Percentiles rank a stretch among this genome's conserved stretches.
Evolutionary conservation across 176 grass and related monocot species (phyloP).

Genomic region (Cymbopogon citratus): DNA sequence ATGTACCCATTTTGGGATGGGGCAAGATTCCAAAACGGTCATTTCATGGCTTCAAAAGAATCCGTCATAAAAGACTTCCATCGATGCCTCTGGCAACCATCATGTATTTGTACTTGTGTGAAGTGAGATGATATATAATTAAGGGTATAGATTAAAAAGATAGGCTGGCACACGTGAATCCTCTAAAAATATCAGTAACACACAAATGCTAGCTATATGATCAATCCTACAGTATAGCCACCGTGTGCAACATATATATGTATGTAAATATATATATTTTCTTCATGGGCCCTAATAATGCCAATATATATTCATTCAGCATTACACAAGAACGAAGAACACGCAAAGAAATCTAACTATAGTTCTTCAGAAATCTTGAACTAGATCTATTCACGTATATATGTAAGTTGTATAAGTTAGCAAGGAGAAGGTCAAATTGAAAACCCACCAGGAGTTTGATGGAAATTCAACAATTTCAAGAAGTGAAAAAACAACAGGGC

Average conservation of each 20-base stretch:
- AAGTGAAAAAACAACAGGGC: background rate
- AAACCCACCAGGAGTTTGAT: background rate
- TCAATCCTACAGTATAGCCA: background rate
- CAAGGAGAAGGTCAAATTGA: background rate
- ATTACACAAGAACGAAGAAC: background rate
- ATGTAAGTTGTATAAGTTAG: background rate
- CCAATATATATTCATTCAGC: background rate
- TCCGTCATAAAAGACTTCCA: slow-evolving; percentile 31
- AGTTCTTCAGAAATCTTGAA: background rate
- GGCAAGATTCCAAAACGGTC: slow-evolving; percentile 43
- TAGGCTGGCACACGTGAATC: slow-evolving; percentile 30
- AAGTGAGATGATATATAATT: slow-evolving; percentile 32
- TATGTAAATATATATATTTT: background rate
- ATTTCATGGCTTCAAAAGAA: slow-evolving; percentile 44
- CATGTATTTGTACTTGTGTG: slow-evolving; percentile 22
- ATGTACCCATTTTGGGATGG: slow-evolving; percentile 26
- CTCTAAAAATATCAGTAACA: background rate
- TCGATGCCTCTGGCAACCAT: slow-evolving; percentile 17
- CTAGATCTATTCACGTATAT: background rate
- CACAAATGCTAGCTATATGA: background rate
- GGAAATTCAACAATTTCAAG: background rate
- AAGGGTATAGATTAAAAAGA: background rate
- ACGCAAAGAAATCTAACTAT: background rate
- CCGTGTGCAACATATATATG: background rate
- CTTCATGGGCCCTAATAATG: background rate